Base-by-base conservation (phyloP, 2,329 filamentous ascomycete genomes). In the Nannizziopsis arthrosporioides region DNA sequence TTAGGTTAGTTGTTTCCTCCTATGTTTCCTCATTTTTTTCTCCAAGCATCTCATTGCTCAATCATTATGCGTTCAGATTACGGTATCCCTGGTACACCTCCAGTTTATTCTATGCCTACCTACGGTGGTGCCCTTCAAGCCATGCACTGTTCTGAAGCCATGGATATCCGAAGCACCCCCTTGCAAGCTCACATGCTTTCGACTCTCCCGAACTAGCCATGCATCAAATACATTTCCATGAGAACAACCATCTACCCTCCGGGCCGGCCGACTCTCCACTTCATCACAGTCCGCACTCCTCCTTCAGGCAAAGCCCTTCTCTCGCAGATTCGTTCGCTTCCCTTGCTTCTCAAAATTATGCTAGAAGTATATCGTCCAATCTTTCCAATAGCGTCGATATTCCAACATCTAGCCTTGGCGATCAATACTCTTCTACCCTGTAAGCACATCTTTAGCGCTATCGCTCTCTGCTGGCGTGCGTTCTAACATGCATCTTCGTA, bases 21-120 rank as follows among this genome's bases (percentile, higher is more conserved):
- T 27, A n/a, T 12, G n/a, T 46, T n/a, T 17, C 42, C 12, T 40
- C 9, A 9, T 14, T 18, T 10, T 40, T 15, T 4, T 18, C 27
- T 40, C 22, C 22, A 27, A 27, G 22, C 22, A 27, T 27, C 22
- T 7, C 22, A 7, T 27, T 27, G 22, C 22, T 27, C 22, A 17
- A 50, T 27, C 18, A 18, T 46, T 32, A 44, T 32, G 17, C 14
- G 7, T 47, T 14, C n/a, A 52, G 50, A 43, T 5, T 52, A 49
- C 19, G 42, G 47, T 44, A 36, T 27, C 22, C 22, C 42, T 6
- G 47, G 35, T 2, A 42, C 36, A 17, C 19, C 44, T 18, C 19
- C 47, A 18, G 42, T 40, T 10, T 34, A 48, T 8, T 38, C 44
- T 3, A 47, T 15, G 47, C 37, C 38, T 9, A 42, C 30, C 38